Evolutionary conservation across 2,329 filamentous ascomycete genomes (phyloP), one percentile per base, ranked within the genome.

Genomic region (Aureobasidium leucospermi): DNA sequence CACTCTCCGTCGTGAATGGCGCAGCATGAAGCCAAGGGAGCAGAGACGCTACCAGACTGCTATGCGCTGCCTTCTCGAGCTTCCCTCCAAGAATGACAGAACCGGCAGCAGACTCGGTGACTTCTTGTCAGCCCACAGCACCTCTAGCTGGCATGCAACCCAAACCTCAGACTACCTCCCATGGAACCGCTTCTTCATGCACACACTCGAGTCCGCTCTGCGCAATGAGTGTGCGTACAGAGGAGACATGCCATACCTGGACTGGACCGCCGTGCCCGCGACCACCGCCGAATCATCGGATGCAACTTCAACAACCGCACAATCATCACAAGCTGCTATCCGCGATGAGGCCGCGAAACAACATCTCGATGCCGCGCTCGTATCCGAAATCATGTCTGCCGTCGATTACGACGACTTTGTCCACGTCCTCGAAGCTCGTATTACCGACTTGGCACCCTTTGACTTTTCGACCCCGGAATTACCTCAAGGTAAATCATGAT

Each of bases 101-200:
- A 59, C 39, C 43, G 62, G 62, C 42, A 64, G 61, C 42, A 62
- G 59, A 42, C 68, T 67, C 53, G 67, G 67, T 29, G 67, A 68
- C 57, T 68, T 65, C 43, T 63, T 67, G 0, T 67, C 60, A 34
- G 60, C 65, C 11, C 65, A 68, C 59, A 62, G 59, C 53, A 53
- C 58, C 13, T 58, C 65, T 4, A 63, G 65, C 47, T 64, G 62
- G 49, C 61, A 61, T 29, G 63, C 63, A 28, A 66, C 66, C 48
- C 56, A 65, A 48, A 64, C 61, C 31, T 63, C 63, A 2, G 47
- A 63, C 5, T 70, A 67, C 55, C 56, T 68, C 8, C 63, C 65
- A 6, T 68, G 67, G 66, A 67, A 69, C 52, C 62, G 67, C 34
- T 68, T 63, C 45, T 67, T 67, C 48, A 42, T 68, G 15, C 63